Base-by-base conservation (phyloP, 805 yeast species). In the Metschnikowia chrysomelidarum region DNA sequence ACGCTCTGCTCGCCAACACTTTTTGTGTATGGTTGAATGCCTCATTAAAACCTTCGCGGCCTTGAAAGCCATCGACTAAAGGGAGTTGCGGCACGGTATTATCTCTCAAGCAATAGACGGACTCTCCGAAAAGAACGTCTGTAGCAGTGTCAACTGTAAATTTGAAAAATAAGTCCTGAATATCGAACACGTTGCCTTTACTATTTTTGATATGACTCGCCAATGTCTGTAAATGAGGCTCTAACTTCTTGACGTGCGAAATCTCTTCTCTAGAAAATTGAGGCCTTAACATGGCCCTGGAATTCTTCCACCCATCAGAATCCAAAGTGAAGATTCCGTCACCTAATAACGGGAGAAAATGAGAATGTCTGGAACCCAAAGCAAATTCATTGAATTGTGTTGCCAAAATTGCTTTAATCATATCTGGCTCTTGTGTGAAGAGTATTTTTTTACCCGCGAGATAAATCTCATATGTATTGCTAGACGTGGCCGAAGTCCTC, bases 271-370 rank as follows among this genome's bases (percentile, higher is more conserved):
- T 54, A 9, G 69, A 64, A 44, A 67, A 67, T 42, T 67, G 71
- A 2, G 72, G 72, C 42, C 71, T 57, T 41, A 66, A 58, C 71
- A 67, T 61, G 14, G 69, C 58, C 40, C 72, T 46, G 7, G 69
- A 60, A 41, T 60, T 64, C 43, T 66, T 64, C 72, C 72, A 67
- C 7, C 71, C 72, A 37, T 53, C 56, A 14, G 62, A 61, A 41
- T 66, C 71, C 41, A 65, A 53, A 6, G 72, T 67, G 47, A 67
- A 67, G 27, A 66, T 64, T 15, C 72, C 72, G 40, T 67, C 69
- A 5, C 71, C 71, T 22, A 66, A 53, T 25, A 66, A 49, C 2
- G 70, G 68, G 32, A 39, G 34, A 41, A 66, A 63, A 27, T 60
- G 65, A 4, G 52, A 46, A 41, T 65, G 65, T 52, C 72, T 60